phyloP scores from a whole-genome alignment of 768 basidiomycete species.

The Kwoniella botswanensis region DNA sequence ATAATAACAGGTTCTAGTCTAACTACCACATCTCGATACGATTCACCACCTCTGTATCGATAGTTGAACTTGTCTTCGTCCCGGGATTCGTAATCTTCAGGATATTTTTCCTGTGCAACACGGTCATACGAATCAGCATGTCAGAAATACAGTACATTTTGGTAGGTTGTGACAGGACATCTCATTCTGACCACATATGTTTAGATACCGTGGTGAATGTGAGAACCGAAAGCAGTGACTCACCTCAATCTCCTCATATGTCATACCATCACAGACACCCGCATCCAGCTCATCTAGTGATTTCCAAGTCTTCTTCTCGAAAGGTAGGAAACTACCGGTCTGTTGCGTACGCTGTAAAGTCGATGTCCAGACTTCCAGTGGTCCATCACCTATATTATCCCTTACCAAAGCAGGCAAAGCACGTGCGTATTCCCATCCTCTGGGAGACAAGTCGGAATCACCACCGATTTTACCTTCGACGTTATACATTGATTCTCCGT shows the following conservation, averaged over 20 bases:
- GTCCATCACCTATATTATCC: slow-evolving; percentile 86
- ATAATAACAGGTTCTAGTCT: slow-evolving; percentile 97
- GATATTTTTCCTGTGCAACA: slow-evolving; percentile 74
- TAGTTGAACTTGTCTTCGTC: slow-evolving; percentile 99
- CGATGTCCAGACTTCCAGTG: slow-evolving; percentile 97
- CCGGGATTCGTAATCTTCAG: slow-evolving; percentile 96
- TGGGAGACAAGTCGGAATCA: slow-evolving; percentile 83
- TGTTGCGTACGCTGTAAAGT: slow-evolving; percentile 91
- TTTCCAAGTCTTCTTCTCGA: slow-evolving; percentile 96
- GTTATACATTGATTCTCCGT: slow-evolving; percentile 97
- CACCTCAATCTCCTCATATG: slow-evolving; percentile 97
- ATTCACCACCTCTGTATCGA: slow-evolving; percentile 92
- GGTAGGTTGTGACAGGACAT: too few species aligned
- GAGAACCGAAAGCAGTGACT: slow-evolving; percentile 24
- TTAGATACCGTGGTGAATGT: background rate
- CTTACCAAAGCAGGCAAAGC: slow-evolving; percentile 85
- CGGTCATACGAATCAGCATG: background rate
- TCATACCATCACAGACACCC: slow-evolving; percentile 99
- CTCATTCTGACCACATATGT: too few species aligned
- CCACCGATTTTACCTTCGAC: slow-evolving; percentile 96
- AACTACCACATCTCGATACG: slow-evolving; percentile 94
- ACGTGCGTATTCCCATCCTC: slow-evolving; percentile 81
- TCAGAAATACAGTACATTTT: too few species aligned
- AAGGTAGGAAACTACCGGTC: slow-evolving; percentile 79
- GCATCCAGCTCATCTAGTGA: slow-evolving; percentile 97